Base-by-base conservation (phyloP, 192 early-diverging fungal species). In the Spizellomyces sp. region DNA sequence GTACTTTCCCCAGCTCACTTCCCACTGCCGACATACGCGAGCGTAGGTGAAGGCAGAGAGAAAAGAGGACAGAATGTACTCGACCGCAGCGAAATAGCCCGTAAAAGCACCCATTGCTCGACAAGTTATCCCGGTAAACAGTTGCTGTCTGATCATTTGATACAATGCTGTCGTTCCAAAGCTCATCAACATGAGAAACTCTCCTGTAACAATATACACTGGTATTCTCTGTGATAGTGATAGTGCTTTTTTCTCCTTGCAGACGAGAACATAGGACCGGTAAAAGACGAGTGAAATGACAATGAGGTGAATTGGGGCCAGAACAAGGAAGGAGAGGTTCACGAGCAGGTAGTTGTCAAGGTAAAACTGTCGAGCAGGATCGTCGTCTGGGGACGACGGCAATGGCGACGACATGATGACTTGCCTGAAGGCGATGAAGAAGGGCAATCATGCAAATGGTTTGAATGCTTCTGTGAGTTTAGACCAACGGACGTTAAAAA, bases 161-260 rank as follows among this genome's bases (percentile, higher is more conserved):
- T 66, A 50, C 9, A 48, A 9, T 14, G 43, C 9, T 15, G 46
- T 46, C 19, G 19, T 6, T 14, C 43, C 45, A 22, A 66, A 66
- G n/a, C n/a, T 17, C 2, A 2, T n/a, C 45, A 66, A 8, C 45
- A 66, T 66, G n/a, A 41, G 21, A 45, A 50, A 22, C 21, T 66
- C 64, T 14, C 43, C 44, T 17, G 5, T 22, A 2, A n/a, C 41
- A 46, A 46, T 46, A 48, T 66, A 66, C 15, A 66, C 22, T 6
- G 64, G 64, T n/a, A 66, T 66, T 15, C 64, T 8, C 64, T 66
- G 64, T n/a, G 64, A 66, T 8, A 66, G 48, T 7, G 45, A 36
- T 45, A 66, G 50, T 19, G 14, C 14, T 19, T 54, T 54, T 54
- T 54, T 10, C 19, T 50, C 14, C 9, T 8, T 19, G 46, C 4